Percentiles rank a stretch among this genome's conserved stretches.
phyloP scores from a whole-genome alignment of 768 basidiomycete genomes.

The Lentinula raphanica region DNA sequence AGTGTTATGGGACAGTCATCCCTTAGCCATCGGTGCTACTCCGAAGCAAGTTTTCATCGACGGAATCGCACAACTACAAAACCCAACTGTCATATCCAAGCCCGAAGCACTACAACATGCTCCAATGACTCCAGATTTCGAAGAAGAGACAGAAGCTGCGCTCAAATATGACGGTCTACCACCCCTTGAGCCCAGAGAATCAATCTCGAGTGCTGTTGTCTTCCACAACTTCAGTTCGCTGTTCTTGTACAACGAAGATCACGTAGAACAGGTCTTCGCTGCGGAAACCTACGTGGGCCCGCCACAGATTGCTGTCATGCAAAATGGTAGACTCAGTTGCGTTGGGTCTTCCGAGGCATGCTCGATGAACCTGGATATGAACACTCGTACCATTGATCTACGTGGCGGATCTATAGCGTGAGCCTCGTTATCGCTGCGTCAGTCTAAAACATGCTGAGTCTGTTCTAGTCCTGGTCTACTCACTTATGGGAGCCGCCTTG shows the following conservation, averaged over 20 bases:
- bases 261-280: constrained; percentile 27
- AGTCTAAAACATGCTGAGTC: constrained; percentile 17
- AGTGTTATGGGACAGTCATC: constrained; percentile 75
- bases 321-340: constrained; percentile 52
- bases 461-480: constrained; percentile 51
- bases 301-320: constrained; percentile 41
- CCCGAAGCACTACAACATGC: constrained; percentile 45
- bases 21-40: constrained; percentile 70
- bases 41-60: constrained; percentile 83
- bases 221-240: constrained; percentile 64
- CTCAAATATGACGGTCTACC: constrained; percentile 62
- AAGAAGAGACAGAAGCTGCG: constrained; percentile 48
- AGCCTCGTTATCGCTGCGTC: constrained; percentile 25
- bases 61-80: constrained; percentile 64
- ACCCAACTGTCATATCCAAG: constrained; percentile 44
- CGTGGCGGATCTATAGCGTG: constrained; percentile 61
- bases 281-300: constrained; percentile 8
- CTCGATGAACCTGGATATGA: constrained; percentile 8
- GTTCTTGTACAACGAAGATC: constrained; percentile 29
- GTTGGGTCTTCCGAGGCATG: constrained; percentile 9
- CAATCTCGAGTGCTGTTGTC: constrained; percentile 36
- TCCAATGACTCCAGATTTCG: constrained; percentile 56
- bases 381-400: constrained; percentile 44
- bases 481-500: constrained; percentile 57
- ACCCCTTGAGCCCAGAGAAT: constrained; percentile 44